Evolutionary conservation across 2,329 filamentous ascomycete species (phyloP).

Genomic region (Lasiodiplodia sp.): DNA sequence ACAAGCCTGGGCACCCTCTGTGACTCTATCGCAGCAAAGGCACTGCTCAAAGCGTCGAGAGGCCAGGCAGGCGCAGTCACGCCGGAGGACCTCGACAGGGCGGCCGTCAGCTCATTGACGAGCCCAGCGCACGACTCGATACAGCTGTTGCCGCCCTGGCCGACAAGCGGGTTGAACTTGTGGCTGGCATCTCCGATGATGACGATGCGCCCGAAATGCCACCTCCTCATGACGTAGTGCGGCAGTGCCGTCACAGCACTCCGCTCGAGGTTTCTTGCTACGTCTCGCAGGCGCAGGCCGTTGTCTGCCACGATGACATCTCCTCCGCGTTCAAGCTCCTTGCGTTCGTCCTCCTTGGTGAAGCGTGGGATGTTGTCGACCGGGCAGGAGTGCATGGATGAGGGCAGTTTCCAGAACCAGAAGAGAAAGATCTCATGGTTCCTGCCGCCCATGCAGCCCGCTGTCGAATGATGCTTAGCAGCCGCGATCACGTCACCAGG

Average conservation of each 20-base stretch:
- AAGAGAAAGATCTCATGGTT: background rate
- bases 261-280: background rate
- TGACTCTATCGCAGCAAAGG: background rate
- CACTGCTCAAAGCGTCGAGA: background rate
- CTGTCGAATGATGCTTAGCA: background rate
- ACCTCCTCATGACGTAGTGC: background rate
- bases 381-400: background rate
- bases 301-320: background rate
- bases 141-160: constrained; percentile 7
- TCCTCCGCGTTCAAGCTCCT: background rate
- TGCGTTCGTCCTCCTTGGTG: background rate
- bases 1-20: constrained; percentile 1
- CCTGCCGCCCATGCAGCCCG: constrained; percentile 10
- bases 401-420: constrained; percentile 12
- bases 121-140: constrained; percentile 12
- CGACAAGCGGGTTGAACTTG: constrained; percentile 13
- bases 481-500: constrained; percentile 5
- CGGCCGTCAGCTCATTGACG: background rate
- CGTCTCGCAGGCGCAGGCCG: background rate
- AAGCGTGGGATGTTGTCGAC: constrained; percentile 11
- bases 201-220: constrained; percentile 9
- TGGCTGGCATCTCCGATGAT: constrained; percentile 9
- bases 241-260: constrained; percentile 1
- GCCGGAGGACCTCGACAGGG: no score
- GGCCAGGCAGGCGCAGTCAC: background rate